These are phyloP conservation scores for Neotropicomus parvogracilis DNA, from an alignment of 1,284 basidiomycete genomes.

Conservation along the genomic window DNA sequence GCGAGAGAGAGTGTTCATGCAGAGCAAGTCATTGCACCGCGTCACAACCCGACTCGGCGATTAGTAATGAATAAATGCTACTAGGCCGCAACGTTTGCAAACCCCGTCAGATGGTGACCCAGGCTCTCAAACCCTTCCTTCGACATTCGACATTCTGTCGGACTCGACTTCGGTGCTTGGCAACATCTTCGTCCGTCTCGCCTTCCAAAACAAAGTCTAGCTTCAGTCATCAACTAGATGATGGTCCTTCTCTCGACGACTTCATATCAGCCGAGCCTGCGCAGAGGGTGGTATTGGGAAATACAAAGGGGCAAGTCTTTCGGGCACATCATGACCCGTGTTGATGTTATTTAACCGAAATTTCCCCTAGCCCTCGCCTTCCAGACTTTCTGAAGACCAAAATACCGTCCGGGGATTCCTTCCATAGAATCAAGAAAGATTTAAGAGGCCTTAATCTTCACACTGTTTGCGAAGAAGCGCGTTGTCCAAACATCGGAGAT, in stretches of 20 bases:
- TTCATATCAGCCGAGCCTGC: slow-evolving; percentile 68
- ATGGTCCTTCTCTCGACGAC: slow-evolving; percentile 80
- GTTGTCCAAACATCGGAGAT: slow-evolving; percentile 98
- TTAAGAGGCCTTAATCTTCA: slow-evolving; percentile 87
- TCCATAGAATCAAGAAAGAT: slow-evolving; percentile 93
- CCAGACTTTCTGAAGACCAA: slow-evolving; percentile 92
- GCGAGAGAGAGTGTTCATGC: slow-evolving; percentile 82
- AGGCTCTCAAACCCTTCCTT: slow-evolving; percentile 14
- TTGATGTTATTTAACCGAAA: not conserved
- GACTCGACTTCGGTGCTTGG: slow-evolving; percentile 44
- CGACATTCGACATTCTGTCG: slow-evolving; percentile 8
- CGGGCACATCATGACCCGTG: not conserved
- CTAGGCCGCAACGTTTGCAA: no score
- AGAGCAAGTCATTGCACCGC: slow-evolving; percentile 2
- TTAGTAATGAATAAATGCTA: no score
- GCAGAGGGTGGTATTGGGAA: slow-evolving; percentile 75
- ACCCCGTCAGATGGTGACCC: slow-evolving; percentile 18
- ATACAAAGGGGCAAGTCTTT: slow-evolving; percentile 60
- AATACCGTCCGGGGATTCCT: slow-evolving; percentile 87
- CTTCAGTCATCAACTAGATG: slow-evolving; percentile 61
- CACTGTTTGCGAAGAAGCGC: slow-evolving; percentile 98
- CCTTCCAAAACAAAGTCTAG: slow-evolving; percentile 37
- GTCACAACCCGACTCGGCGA: slow-evolving; percentile 6
- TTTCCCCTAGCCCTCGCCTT: slow-evolving; percentile 68
- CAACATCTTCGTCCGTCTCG: slow-evolving; percentile 44